Evolutionary conservation across 169 alveolate species (phyloP).

Genomic region (Plasmodium knowlesi): DNA sequence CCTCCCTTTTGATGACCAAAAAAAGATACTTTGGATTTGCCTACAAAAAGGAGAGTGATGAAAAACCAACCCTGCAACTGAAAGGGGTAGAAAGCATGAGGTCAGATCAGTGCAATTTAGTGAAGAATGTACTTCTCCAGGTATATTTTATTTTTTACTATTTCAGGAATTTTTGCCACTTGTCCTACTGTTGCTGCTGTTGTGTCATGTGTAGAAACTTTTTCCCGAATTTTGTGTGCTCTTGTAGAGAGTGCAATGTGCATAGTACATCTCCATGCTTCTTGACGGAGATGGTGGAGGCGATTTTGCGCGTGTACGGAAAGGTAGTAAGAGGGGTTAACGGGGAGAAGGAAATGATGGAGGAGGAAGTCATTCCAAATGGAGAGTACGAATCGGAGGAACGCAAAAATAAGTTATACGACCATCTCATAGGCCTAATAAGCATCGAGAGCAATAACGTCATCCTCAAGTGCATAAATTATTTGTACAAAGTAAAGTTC

Average conservation of each 20-base stretch:
- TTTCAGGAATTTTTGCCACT: constrained; percentile 38
- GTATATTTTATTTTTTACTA: constrained; percentile 47
- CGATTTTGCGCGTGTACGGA: not conserved
- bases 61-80: constrained; percentile 41
- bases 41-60: constrained; percentile 45
- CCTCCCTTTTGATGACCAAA: constrained; percentile 93
- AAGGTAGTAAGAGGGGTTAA: not conserved
- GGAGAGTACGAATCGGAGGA: not conserved
- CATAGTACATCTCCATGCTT: constrained; percentile 42
- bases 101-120: constrained; percentile 76
- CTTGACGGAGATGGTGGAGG: constrained; percentile 16
- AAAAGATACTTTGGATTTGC: constrained; percentile 94
- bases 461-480: constrained; percentile 22
- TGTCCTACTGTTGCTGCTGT: constrained; percentile 66
- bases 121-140: constrained; percentile 52
- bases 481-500: constrained; percentile 26
- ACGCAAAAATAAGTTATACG: constrained; percentile 9
- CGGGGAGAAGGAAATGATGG: no score
- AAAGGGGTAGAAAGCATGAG: constrained; percentile 79
- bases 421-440: not conserved
- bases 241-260: constrained; percentile 27
- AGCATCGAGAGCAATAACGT: constrained; percentile 5
- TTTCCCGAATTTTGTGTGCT: constrained; percentile 34
- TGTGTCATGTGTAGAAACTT: constrained; percentile 48
- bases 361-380: not conserved